These are phyloP conservation scores for Ephemerocybe angulata DNA, from an alignment of 768 basidiomycete genomes.

Conservation along the genomic window DNA sequence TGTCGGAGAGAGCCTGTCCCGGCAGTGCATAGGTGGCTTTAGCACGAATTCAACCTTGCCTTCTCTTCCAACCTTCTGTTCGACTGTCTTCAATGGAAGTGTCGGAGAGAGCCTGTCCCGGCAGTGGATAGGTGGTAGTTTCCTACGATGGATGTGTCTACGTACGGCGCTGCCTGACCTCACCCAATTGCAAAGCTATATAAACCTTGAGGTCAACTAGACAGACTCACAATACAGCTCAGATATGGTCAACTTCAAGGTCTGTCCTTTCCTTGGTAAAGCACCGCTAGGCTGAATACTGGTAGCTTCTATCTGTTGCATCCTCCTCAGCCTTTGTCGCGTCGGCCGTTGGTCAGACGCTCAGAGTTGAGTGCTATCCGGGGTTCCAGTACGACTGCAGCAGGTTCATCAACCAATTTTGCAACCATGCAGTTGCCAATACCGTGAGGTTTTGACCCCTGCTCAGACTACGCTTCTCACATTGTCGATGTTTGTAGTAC, in stretches of 20 bases:
- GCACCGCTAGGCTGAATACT: neutral
- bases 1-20: no score
- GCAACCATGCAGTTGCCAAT: neutral
- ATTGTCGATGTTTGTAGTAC: neutral
- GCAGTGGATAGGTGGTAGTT: no score
- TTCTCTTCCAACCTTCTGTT: no score
- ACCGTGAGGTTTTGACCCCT: neutral
- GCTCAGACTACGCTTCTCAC: neutral
- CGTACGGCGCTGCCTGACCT: no score
- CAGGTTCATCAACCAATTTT: conserved; percentile 4
- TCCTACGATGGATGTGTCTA: no score
- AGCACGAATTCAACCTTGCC: no score
- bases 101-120: no score
- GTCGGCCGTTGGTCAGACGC: neutral
- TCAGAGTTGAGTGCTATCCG: neutral
- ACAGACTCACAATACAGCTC: no score
- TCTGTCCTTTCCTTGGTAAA: neutral
- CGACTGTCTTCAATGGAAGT: no score
- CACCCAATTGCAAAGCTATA: no score
- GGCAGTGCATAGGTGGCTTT: no score
- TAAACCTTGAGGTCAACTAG: no score
- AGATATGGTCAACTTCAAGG: neutral
- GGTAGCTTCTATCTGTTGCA: neutral
- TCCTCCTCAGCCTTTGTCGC: neutral
- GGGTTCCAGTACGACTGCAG: neutral